Evolutionary conservation across 2,329 filamentous ascomycete species (phyloP).

Genomic region (Aspergillus sp.): DNA sequence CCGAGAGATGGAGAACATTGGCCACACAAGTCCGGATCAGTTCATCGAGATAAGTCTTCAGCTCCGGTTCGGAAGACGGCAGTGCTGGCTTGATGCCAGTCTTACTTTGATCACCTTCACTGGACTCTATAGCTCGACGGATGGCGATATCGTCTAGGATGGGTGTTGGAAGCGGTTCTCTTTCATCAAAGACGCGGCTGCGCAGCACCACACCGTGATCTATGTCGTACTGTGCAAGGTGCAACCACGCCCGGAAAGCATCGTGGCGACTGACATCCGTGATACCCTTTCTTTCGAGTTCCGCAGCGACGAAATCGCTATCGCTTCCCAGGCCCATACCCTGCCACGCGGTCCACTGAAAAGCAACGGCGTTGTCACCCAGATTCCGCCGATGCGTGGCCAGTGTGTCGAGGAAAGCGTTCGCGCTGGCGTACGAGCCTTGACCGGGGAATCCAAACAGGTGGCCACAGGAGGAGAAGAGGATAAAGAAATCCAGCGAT

Average conservation of each 20-base stretch:
- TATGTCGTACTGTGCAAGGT: slow-evolving; percentile 29
- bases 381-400: slow-evolving; percentile 20
- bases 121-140: neutral
- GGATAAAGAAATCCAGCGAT: slow-evolving; percentile 24
- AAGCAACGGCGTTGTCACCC: slow-evolving; percentile 37
- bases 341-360: slow-evolving; percentile 41
- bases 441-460: slow-evolving; percentile 25
- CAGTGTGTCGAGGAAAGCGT: slow-evolving; percentile 29
- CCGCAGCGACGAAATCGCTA: slow-evolving; percentile 35
- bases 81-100: neutral
- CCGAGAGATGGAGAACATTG: slow-evolving; percentile 25
- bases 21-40: slow-evolving; percentile 30
- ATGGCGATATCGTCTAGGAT: slow-evolving; percentile 9
- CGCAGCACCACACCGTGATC: slow-evolving; percentile 37
- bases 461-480: slow-evolving; percentile 28
- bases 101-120: neutral
- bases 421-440: slow-evolving; percentile 22
- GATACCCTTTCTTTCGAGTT: slow-evolving; percentile 38
- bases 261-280: slow-evolving; percentile 37
- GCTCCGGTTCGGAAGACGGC: slow-evolving; percentile 16
- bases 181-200: slow-evolving; percentile 22
- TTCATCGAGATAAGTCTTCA: slow-evolving; percentile 22
- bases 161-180: slow-evolving; percentile 19
- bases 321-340: slow-evolving; percentile 34
- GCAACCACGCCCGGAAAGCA: slow-evolving; percentile 38